Evolutionary conservation across 2,329 filamentous ascomycete genomes (phyloP).

Genomic region (Sporothrix variecibatus): DNA sequence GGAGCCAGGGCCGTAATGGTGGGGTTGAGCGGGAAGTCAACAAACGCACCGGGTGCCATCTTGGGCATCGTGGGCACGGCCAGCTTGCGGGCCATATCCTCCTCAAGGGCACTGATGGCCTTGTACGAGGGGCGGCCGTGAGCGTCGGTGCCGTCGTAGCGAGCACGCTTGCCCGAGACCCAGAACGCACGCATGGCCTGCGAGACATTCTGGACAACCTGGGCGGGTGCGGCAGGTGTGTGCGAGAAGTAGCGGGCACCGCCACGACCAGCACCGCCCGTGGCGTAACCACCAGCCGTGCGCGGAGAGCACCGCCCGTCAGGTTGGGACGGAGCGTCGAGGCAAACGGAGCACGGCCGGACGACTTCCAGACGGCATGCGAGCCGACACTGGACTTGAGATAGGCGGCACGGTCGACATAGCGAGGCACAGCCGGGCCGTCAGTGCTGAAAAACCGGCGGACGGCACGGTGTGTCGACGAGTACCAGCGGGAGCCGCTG

Average conservation of each 20-base stretch:
- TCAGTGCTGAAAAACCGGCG: slow-evolving; percentile 55
- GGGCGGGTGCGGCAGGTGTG: slow-evolving; percentile 77
- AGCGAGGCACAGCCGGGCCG: slow-evolving; percentile 38
- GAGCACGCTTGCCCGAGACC: slow-evolving; percentile 84
- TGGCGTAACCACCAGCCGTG: slow-evolving; percentile 83
- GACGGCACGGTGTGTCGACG: slow-evolving; percentile 34
- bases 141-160: slow-evolving; percentile 75
- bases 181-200: slow-evolving; percentile 89
- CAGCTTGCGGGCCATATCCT: slow-evolving; percentile 70
- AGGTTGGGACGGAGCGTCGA: slow-evolving; percentile 87
- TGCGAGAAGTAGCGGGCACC: slow-evolving; percentile 89
- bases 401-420: slow-evolving; percentile 52
- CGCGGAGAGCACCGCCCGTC: slow-evolving; percentile 82
- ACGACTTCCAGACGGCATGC: slow-evolving; percentile 59
- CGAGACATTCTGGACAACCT: slow-evolving; percentile 94
- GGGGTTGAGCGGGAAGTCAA: slow-evolving; percentile 87
- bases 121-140: slow-evolving; percentile 80
- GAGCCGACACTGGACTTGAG: slow-evolving; percentile 53
- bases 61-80: slow-evolving; percentile 43
- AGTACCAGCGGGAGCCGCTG: slow-evolving; percentile 46
- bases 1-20: slow-evolving; percentile 86
- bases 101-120: slow-evolving; percentile 71
- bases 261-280: slow-evolving; percentile 68
- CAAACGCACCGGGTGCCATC: slow-evolving; percentile 65
- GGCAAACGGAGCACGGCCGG: slow-evolving; percentile 81